Evolutionary conservation across 306 rosid species (phyloP).

Genomic region (Trichosanthes cucumerina): DNA sequence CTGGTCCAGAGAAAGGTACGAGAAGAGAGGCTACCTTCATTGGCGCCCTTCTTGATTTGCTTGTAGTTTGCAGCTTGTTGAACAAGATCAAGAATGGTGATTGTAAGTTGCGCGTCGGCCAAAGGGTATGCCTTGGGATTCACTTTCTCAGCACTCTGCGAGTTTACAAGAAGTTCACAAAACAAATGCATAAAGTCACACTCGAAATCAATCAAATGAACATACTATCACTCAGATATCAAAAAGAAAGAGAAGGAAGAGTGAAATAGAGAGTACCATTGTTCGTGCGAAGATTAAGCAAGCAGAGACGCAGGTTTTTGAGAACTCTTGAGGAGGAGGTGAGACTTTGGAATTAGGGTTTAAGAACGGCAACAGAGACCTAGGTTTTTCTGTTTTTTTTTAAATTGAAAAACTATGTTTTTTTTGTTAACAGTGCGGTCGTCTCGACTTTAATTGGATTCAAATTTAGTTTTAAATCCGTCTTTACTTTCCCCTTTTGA

Average conservation of each 20-base stretch:
- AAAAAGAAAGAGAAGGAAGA: not conserved
- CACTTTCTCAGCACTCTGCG: slow-evolving; percentile 69
- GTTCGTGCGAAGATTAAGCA: slow-evolving; percentile 11
- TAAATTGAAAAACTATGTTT: no score
- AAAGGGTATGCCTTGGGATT: slow-evolving; percentile 84
- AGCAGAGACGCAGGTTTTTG: slow-evolving; percentile 25
- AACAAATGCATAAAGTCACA: not conserved
- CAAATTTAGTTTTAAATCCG: not conserved
- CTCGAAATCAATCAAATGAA: not conserved
- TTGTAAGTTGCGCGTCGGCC: slow-evolving; percentile 69
- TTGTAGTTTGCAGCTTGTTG: slow-evolving; percentile 87
- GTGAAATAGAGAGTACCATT: slow-evolving; percentile 33
- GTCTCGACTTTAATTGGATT: not conserved
- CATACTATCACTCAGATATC: not conserved
- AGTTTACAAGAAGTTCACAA: not conserved
- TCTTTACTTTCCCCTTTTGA: no score
- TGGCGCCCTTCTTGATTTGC: slow-evolving; percentile 93
- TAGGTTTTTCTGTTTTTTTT: not conserved
- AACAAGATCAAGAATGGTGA: slow-evolving; percentile 73
- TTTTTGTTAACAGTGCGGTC: no score
- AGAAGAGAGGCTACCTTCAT: slow-evolving; percentile 50
- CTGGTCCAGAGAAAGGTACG: not conserved
- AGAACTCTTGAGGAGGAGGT: not conserved
- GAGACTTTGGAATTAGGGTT: slow-evolving; percentile 20
- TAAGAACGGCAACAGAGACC: slow-evolving; percentile 10